Conservation (phyloP, 352 stramenopile species). For the Phytopythium kandeliae region DNA sequence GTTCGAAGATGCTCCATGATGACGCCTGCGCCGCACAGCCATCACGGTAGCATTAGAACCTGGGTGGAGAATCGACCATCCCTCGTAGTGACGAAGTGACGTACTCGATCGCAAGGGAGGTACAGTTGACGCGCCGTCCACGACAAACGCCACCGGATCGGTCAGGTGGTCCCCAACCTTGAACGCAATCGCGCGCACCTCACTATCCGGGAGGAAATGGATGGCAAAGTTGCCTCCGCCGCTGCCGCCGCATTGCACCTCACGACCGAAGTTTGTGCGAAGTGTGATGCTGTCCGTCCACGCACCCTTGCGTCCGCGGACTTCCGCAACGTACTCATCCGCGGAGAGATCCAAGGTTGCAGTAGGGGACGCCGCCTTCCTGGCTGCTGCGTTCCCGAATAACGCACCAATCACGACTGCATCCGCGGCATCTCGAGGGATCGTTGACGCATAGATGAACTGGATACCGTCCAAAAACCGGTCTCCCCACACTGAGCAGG, state of each 20-base stretch:
- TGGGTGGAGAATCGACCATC: too few relatives aligned
- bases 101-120: constrained; percentile 16
- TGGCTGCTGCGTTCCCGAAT: constrained; percentile 43
- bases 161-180: constrained; percentile 65
- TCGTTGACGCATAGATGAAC: constrained; percentile 45
- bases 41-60: too few relatives aligned
- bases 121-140: constrained; percentile 9
- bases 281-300: constrained; percentile 68
- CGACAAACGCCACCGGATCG: constrained; percentile 43
- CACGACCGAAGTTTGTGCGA: constrained; percentile 62
- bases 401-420: constrained; percentile 22
- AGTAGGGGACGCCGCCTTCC: constrained; percentile 21
- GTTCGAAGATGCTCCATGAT: constrained; percentile 16
- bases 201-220: constrained; percentile 14
- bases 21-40: constrained; percentile 13
- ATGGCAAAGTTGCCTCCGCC: constrained; percentile 57
- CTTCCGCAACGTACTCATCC: constrained; percentile 39
- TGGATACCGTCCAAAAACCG: constrained; percentile 68
- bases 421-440: neutral
- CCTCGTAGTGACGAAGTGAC: too few relatives aligned
- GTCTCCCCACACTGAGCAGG: constrained; percentile 57
- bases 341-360: constrained; percentile 27
- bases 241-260: constrained; percentile 43
- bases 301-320: constrained; percentile 62
- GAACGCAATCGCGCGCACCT: constrained; percentile 60